Conservation (phyloP, 305 asterid genomes). For the Rubia balearica region DNA sequence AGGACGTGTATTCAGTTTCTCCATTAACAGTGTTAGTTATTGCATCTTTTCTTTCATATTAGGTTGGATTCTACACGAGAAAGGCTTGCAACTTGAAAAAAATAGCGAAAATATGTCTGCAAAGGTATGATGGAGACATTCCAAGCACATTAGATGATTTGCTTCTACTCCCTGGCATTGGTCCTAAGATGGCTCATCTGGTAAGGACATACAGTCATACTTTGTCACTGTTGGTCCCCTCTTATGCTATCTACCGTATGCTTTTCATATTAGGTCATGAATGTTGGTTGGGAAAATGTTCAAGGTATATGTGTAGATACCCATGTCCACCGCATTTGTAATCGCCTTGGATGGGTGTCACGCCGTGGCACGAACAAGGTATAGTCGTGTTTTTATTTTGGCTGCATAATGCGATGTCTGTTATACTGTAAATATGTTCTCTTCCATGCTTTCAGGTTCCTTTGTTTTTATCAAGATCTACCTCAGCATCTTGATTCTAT, state of each 20-base stretch:
- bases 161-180: slow-evolving; percentile 92
- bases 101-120: slow-evolving; percentile 68
- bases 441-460: background rate
- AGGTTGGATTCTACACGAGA: slow-evolving; percentile 97
- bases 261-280: slow-evolving; percentile 61
- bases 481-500: background rate
- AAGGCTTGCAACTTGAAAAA: slow-evolving; percentile 92
- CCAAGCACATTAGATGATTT: slow-evolving; percentile 76
- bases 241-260: slow-evolving; percentile 1
- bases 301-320: slow-evolving; percentile 99
- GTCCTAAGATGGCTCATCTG: slow-evolving; percentile 99
- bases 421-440: background rate
- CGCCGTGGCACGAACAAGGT: slow-evolving; percentile 82
- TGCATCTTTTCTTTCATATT: slow-evolving; percentile 17
- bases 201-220: slow-evolving; percentile 29
- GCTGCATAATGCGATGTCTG: background rate
- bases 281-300: slow-evolving; percentile 89
- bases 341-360: slow-evolving; percentile 96
- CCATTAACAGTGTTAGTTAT: background rate
- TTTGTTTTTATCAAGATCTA: background rate
- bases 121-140: slow-evolving; percentile 71
- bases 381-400: background rate
- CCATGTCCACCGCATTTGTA: slow-evolving; percentile 91
- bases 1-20: slow-evolving; percentile 1
- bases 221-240: background rate